Conservation (phyloP, 352 stramenopile species). For the Phytophthora hybrid region DNA sequence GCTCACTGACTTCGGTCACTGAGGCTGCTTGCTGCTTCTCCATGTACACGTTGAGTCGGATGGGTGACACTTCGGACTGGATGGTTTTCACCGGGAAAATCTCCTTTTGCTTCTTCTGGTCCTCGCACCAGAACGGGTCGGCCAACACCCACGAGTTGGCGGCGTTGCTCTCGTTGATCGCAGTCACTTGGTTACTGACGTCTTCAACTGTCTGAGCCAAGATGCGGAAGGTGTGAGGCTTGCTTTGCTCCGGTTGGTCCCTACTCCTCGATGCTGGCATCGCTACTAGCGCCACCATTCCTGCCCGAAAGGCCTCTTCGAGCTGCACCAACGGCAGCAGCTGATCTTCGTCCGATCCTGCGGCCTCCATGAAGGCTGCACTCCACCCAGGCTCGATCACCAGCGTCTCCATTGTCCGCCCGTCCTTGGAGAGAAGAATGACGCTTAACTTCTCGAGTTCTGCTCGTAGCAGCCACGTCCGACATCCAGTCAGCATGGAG, state of each 20-base stretch:
- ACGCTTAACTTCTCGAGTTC: slow-evolving; percentile 78
- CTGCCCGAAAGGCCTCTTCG: slow-evolving; percentile 69
- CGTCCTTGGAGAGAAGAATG: slow-evolving; percentile 61
- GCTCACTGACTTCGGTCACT: neutral
- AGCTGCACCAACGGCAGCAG: slow-evolving; percentile 55
- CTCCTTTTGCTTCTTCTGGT: slow-evolving; percentile 36
- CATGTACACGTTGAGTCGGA: slow-evolving; percentile 74
- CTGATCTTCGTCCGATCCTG: slow-evolving; percentile 31
- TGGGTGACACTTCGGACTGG: slow-evolving; percentile 40
- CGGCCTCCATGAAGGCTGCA: slow-evolving; percentile 20
- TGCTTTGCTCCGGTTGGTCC: slow-evolving; percentile 7
- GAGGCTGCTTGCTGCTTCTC: slow-evolving; percentile 37
- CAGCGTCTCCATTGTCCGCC: slow-evolving; percentile 53
- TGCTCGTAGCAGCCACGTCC: slow-evolving; percentile 60
- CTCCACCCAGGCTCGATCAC: slow-evolving; percentile 64
- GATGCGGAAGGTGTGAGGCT: slow-evolving; percentile 70
- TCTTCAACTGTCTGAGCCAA: slow-evolving; percentile 71
- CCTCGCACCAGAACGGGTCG: slow-evolving; percentile 62
- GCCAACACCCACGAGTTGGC: slow-evolving; percentile 78
- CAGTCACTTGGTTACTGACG: slow-evolving; percentile 36
- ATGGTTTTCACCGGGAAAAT: slow-evolving; percentile 61
- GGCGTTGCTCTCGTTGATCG: slow-evolving; percentile 47
- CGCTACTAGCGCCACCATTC: slow-evolving; percentile 66
- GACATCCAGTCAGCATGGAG: slow-evolving; percentile 74
- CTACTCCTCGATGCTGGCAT: slow-evolving; percentile 24